Evolutionary conservation across 352 stramenopile genomes (phyloP).

Genomic region (Phytophthora sp.): DNA sequence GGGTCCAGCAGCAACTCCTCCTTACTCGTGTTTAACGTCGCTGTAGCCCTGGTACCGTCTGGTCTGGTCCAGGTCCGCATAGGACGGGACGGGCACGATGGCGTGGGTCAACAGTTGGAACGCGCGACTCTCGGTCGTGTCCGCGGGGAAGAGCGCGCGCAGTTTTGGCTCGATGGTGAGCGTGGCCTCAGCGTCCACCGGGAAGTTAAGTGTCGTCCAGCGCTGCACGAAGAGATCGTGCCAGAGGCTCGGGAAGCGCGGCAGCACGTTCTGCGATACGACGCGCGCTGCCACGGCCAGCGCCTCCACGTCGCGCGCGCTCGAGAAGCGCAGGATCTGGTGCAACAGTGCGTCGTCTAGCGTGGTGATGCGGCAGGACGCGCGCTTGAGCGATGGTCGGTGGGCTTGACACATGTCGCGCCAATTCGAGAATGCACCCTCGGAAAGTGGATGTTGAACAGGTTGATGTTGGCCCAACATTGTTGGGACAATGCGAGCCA

Average conservation of each 20-base stretch:
- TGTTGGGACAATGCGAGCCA: slow-evolving; percentile 16
- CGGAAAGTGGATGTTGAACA: slow-evolving; percentile 15
- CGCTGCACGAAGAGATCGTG: slow-evolving; percentile 60
- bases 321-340: slow-evolving; percentile 45
- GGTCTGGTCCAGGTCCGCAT: slow-evolving; percentile 66
- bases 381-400: slow-evolving; percentile 23
- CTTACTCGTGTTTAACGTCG: slow-evolving; percentile 53
- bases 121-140: slow-evolving; percentile 60
- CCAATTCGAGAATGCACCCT: slow-evolving; percentile 29
- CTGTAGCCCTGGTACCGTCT: slow-evolving; percentile 37
- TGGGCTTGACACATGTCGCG: slow-evolving; percentile 25
- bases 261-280: slow-evolving; percentile 49
- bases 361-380: slow-evolving; percentile 25
- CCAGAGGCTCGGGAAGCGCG: slow-evolving; percentile 63
- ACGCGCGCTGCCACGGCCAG: slow-evolving; percentile 47
- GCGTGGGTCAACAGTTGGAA: slow-evolving; percentile 76
- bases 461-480: too few species aligned
- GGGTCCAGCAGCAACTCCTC: neutral
- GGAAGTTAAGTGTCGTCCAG: slow-evolving; percentile 73
- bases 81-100: slow-evolving; percentile 65
- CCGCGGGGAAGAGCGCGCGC: slow-evolving; percentile 43
- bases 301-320: slow-evolving; percentile 60
- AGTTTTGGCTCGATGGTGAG: slow-evolving; percentile 45
- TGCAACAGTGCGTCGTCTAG: slow-evolving; percentile 63
- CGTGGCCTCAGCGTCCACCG: slow-evolving; percentile 28